Evolutionary conservation across 1,139 yeast genomes (phyloP).

Genomic region (Kazachstania sp.): DNA sequence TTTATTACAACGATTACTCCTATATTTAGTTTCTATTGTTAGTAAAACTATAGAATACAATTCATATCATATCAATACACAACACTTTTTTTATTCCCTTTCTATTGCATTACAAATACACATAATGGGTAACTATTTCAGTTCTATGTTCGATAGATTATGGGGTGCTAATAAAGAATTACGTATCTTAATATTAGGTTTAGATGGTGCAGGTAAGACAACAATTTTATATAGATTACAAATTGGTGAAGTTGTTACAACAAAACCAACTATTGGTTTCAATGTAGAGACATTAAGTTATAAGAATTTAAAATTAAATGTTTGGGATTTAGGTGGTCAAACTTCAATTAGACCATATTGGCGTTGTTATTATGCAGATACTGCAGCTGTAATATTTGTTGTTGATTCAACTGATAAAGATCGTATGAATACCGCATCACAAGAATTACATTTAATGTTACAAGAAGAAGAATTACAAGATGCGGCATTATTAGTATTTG

Average conservation of each 20-base stretch:
- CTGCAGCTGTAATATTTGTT: conserved; percentile 93
- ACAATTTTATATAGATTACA: conserved; percentile 87
- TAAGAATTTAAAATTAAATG: conserved; percentile 82
- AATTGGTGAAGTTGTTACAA: conserved; percentile 87
- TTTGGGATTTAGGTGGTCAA: conserved; percentile 94
- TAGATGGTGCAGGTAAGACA: conserved; percentile 98
- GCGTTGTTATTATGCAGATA: conserved; percentile 94
- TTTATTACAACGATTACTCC: no score
- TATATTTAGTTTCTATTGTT: no score
- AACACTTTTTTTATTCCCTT: no score
- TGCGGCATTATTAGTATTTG: conserved; percentile 86
- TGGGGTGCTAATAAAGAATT: conserved; percentile 92
- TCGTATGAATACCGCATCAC: conserved; percentile 77
- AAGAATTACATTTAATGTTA: conserved; percentile 85
- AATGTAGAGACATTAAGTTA: conserved; percentile 90
- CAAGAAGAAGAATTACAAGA: conserved; percentile 87
- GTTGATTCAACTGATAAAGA: conserved; percentile 96
- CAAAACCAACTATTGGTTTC: conserved; percentile 94
- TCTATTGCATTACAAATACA: neutral
- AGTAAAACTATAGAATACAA: no score
- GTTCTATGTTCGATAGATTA: conserved; percentile 73
- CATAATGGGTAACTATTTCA: conserved; percentile 73
- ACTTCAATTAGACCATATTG: conserved; percentile 95
- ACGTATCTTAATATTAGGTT: conserved; percentile 81
- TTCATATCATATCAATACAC: no score